Evolutionary conservation across 805 yeast genomes (phyloP).

Genomic region (Kodamaea hsintzibuensis): DNA sequence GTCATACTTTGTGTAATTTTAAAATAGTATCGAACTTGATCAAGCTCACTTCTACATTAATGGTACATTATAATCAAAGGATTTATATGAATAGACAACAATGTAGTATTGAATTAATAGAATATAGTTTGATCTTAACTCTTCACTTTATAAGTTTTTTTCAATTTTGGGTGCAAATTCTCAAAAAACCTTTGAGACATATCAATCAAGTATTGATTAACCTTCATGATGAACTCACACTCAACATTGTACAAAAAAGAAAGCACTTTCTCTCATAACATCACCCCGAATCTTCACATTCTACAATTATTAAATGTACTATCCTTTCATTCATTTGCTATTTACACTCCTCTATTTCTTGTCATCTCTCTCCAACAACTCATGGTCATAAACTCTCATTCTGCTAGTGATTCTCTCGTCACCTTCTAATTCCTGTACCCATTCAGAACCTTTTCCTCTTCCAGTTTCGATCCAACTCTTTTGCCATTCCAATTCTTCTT

Average conservation of each 20-base stretch:
- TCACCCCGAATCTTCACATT: too few species aligned
- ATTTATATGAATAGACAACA: too few species aligned
- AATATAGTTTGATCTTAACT: too few species aligned
- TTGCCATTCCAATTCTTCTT: constrained; percentile 89
- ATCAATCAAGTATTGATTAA: too few species aligned
- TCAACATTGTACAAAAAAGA: not conserved
- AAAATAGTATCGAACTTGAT: too few species aligned
- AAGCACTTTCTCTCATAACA: too few species aligned
- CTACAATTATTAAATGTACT: too few species aligned
- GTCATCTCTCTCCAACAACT: constrained; percentile 1
- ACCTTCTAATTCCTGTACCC: constrained; percentile 74
- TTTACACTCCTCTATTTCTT: not conserved
- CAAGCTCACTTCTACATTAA: too few species aligned
- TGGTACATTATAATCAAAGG: too few species aligned
- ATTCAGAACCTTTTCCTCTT: constrained; percentile 73
- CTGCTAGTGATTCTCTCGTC: constrained; percentile 66
- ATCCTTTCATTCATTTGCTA: not conserved
- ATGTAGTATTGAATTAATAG: too few species aligned
- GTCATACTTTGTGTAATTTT: not conserved
- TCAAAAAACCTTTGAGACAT: too few species aligned
- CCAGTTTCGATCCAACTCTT: constrained; percentile 78
- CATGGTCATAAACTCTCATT: constrained; percentile 47
- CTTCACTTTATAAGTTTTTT: not conserved
- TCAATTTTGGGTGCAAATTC: not conserved
- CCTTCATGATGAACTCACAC: too few species aligned